Evolutionary conservation across 2,329 filamentous ascomycete genomes (phyloP), one percentile per base, ranked within the genome.

Genomic region (Cercospora citrullina): DNA sequence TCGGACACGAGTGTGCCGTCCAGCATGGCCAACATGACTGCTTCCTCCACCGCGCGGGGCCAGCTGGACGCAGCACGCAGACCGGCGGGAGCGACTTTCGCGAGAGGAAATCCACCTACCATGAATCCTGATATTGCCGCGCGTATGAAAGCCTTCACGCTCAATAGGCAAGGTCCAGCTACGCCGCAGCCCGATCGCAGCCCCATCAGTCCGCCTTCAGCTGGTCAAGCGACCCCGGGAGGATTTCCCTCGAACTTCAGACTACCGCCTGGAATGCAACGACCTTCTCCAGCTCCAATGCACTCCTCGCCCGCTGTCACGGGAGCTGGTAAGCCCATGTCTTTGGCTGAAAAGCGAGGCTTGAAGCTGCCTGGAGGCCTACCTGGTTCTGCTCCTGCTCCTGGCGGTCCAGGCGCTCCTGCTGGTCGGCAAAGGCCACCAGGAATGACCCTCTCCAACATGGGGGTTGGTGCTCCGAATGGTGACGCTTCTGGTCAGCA

Each of bases 41-140:
- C 90, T 6, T 93, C 89, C n/a, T 97, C 93, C n/a, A 95, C 91
- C 30, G 89, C 92, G 48, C 83, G 94, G 4, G 93, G 93, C 48
- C 87, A 91, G 67, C 82, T 97, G 75, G 93, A 90, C 79, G 87
- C 88, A 60, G 88, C 88, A 45, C 83, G 89, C 71, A 83, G 87
- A 74, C 85, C 85, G 14, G 79, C 78, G 23, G 75, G 78, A 31
- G 78, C 80, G 3, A 78, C 81, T 6, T 78, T 83, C 48, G 80
- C 81, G 63, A 79, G 81, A 68, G 79, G 79, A 74, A 79, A 83
- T 66, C 80, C 83, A 48, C 84, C 85, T 60, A 84, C 84, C 18
- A 75, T 83, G 68, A 79, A 78, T 59, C 73, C 77, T 72, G 89
- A 91, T 70, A 87, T 92, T 72, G 82, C 89, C 74, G 89, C 87